These are phyloP conservation scores for Fusarium keratoplasticum DNA, from an alignment of 2,329 filamentous ascomycete species.

Conservation along the genomic window DNA sequence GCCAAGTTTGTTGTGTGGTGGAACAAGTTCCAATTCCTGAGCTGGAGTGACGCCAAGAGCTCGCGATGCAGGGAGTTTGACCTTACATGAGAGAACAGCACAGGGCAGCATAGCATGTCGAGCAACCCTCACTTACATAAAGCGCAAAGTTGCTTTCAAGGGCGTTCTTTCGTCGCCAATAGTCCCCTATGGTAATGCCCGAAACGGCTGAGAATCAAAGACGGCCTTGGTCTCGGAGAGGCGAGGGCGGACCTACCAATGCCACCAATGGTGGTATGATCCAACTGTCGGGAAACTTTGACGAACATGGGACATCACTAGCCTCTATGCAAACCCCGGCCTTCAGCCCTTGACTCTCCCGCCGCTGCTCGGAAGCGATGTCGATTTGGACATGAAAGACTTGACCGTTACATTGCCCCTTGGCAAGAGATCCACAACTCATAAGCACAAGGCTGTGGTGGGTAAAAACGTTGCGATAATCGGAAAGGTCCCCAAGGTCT, in stretches of 20 bases:
- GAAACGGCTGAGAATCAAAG: neutral
- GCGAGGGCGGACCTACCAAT: neutral
- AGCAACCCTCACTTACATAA: neutral
- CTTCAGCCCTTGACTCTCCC: slow-evolving; percentile 14
- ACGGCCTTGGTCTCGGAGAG: neutral
- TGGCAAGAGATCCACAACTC: slow-evolving; percentile 11
- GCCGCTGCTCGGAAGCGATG: slow-evolving; percentile 15
- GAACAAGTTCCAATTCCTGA: neutral
- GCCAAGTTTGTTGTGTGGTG: neutral
- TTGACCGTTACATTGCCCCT: slow-evolving; percentile 21
- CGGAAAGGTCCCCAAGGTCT: neutral
- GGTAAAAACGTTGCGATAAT: slow-evolving; percentile 9
- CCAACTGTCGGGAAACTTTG: neutral
- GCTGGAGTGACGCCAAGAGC: neutral
- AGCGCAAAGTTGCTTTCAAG: neutral
- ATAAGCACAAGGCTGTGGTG: slow-evolving; percentile 7
- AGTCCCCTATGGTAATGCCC: neutral
- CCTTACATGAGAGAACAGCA: neutral
- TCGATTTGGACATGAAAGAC: slow-evolving; percentile 24
- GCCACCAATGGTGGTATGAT: slow-evolving; percentile 30
- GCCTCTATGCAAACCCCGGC: slow-evolving; percentile 12
- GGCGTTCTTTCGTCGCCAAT: neutral
- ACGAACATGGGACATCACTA: slow-evolving; percentile 18
- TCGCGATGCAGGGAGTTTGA: neutral
- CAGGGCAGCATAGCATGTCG: neutral